phyloP scores from a whole-genome alignment of 805 yeast species.

The Candida lessepsii region DNA sequence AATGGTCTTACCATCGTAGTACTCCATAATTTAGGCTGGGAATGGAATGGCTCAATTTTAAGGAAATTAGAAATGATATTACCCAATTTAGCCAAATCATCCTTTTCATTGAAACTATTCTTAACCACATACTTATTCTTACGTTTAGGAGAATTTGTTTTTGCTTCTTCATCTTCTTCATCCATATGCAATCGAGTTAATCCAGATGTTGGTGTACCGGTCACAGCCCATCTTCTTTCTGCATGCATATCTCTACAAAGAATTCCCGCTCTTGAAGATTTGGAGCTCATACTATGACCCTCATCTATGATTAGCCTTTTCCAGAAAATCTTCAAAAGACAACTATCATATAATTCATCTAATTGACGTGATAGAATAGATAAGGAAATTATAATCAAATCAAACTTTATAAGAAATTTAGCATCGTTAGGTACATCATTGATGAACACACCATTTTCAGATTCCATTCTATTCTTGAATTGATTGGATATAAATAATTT shows the following conservation, averaged over 20 bases:
- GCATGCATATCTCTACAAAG: conserved; percentile 48
- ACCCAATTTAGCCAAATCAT: conserved; percentile 57
- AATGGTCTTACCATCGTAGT: conserved; percentile 49
- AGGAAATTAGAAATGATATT: conserved; percentile 51
- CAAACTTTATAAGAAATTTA: conserved; percentile 41
- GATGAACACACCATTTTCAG: conserved; percentile 18
- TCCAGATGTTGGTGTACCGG: conserved; percentile 77
- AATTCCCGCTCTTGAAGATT: conserved; percentile 47
- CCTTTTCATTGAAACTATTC: conserved; percentile 48
- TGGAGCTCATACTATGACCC: conserved; percentile 64
- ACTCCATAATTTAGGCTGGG: conserved; percentile 48
- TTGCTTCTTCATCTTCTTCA: conserved; percentile 22
- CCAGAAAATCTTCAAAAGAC: conserved; percentile 53
- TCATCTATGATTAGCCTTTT: conserved; percentile 73
- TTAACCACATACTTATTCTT: conserved; percentile 45
- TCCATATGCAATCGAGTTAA: conserved; percentile 56
- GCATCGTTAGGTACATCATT: conserved; percentile 25
- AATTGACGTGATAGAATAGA: conserved; percentile 46
- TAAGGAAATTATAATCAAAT: conserved; percentile 51
- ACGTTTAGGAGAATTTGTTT: conserved; percentile 17
- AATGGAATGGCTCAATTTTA: conserved; percentile 56
- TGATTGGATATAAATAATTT: conserved; percentile 32
- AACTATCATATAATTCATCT: conserved; percentile 25
- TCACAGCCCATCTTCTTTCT: conserved; percentile 71
- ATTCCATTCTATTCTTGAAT: conserved; percentile 22